phyloP scores from a whole-genome alignment of 169 alveolate species.

The Plasmodium gaboni region DNA sequence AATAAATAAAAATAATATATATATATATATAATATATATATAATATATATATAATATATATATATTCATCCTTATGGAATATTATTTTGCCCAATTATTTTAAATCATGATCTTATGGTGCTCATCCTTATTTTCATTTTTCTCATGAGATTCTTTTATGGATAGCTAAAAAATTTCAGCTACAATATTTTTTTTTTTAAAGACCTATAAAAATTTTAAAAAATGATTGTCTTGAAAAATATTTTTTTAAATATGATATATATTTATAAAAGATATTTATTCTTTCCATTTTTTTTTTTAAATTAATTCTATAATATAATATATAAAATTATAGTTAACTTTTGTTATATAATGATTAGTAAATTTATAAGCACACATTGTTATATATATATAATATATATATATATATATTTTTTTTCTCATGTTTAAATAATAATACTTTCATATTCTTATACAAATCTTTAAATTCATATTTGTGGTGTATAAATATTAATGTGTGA shows the following conservation, averaged over 20 bases:
- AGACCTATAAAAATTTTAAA: too few species aligned
- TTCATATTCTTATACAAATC: slow-evolving; percentile 48
- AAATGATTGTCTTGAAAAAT: not conserved
- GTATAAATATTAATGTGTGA: slow-evolving; percentile 53
- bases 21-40: too few species aligned
- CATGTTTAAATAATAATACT: slow-evolving; percentile 5
- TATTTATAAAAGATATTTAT: not conserved
- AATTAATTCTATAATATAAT: slow-evolving; percentile 3
- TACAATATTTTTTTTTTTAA: slow-evolving; percentile 21
- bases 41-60: too few species aligned
- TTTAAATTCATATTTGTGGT: slow-evolving; percentile 36
- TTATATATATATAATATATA: slow-evolving; percentile 42
- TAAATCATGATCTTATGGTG: too few species aligned
- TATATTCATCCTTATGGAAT: too few species aligned
- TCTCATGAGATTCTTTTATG: not conserved
- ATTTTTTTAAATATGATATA: slow-evolving; percentile 40
- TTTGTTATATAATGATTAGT: not conserved
- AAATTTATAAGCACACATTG: slow-evolving; percentile 47
- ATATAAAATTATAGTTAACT: slow-evolving; percentile 30
- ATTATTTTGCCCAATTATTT: too few species aligned
- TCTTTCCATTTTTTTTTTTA: slow-evolving; percentile 7
- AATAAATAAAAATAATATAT: too few species aligned
- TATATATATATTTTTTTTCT: not conserved
- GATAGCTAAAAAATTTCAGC: slow-evolving; percentile 29
- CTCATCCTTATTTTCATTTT: too few species aligned